Percentiles rank a stretch among this genome's conserved stretches.
These are phyloP conservation scores for Aspergillus sp. DNA, from an alignment of 2,329 filamentous ascomycete species.

Conservation along the genomic window DNA sequence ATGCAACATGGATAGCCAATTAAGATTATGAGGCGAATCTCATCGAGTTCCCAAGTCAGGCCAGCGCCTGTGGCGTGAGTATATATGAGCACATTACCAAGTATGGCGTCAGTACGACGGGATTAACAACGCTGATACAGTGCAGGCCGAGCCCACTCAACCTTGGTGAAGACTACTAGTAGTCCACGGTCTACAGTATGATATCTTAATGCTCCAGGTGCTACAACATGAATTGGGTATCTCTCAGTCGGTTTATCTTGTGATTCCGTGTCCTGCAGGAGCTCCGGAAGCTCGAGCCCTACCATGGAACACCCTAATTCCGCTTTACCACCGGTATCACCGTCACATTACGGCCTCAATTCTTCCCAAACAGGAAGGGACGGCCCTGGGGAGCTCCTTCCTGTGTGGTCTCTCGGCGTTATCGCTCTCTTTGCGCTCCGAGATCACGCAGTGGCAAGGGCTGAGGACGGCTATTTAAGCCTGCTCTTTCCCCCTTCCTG, in stretches of 20 bases:
- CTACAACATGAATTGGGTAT: neutral
- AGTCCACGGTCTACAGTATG: neutral
- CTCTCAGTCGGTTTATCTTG: neutral
- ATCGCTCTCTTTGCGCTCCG: neutral
- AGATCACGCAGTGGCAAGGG: neutral
- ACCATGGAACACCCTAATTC: neutral
- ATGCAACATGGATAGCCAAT: neutral
- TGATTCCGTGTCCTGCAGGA: neutral
- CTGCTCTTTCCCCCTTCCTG: neutral
- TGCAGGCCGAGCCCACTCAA: neutral
- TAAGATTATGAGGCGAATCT: slow-evolving; percentile 1
- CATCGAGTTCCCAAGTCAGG: neutral
- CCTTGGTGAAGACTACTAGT: neutral
- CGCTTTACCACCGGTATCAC: neutral
- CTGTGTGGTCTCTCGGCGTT: neutral
- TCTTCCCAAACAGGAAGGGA: slow-evolving; percentile 5
- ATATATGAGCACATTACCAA: too few species aligned
- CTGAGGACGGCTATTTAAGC: neutral
- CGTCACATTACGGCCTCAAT: neutral
- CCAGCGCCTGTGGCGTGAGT: too few species aligned
- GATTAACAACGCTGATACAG: neutral
- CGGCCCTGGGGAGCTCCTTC: neutral
- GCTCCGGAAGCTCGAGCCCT: neutral
- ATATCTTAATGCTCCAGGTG: too few species aligned
- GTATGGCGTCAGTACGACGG: neutral